Evolutionary conservation across 257 asterid species (phyloP).

Genomic region (Solanum habrochaites): DNA sequence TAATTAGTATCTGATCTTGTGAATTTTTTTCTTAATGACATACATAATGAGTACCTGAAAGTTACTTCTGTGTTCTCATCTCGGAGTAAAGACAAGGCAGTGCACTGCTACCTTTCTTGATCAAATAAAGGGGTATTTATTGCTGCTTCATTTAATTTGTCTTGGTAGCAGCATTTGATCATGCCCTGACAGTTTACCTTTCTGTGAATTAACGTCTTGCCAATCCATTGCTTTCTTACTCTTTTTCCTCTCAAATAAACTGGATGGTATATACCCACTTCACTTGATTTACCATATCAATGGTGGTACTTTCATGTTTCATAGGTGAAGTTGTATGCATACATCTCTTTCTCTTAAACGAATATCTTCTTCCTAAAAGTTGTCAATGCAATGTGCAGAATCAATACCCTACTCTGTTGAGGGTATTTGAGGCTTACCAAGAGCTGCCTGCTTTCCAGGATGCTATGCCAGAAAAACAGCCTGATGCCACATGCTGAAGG

Average conservation of each 20-base stretch:
- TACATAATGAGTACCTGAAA: background rate
- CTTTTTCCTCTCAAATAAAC: background rate
- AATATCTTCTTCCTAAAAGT: background rate
- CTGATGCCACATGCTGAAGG: conserved; percentile 42
- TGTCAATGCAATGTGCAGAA: conserved; percentile 18
- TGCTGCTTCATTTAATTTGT: background rate
- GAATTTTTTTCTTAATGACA: background rate
- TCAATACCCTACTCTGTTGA: conserved; percentile 36
- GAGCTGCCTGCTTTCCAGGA: conserved; percentile 37
- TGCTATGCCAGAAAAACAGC: conserved; percentile 54
- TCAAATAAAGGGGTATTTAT: background rate
- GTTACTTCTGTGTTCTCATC: background rate
- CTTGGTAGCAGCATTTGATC: background rate
- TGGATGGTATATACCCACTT: background rate
- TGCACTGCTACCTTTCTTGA: background rate
- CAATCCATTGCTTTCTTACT: background rate
- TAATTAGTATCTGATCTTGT: background rate
- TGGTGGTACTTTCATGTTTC: background rate
- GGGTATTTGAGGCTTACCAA: conserved; percentile 27
- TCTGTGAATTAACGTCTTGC: background rate
- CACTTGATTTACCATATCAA: background rate
- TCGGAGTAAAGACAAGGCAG: background rate
- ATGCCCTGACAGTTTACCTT: background rate
- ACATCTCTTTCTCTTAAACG: background rate
- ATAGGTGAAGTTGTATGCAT: background rate